phyloP scores from a whole-genome alignment of 441 rosid species.

The Omphalea diandra region DNA sequence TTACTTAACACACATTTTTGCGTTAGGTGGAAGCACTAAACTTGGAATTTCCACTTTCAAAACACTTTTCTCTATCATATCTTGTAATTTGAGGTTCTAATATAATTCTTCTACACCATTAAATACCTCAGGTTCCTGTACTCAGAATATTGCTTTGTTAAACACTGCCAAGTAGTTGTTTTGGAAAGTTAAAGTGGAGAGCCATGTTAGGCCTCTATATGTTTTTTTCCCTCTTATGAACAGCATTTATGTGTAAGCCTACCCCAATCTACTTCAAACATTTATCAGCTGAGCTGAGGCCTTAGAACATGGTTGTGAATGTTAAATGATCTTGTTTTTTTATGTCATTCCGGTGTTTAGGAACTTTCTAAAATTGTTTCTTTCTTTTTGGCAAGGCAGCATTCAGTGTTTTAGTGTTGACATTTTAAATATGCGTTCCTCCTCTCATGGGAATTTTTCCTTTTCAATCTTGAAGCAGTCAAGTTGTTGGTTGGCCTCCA shows the following conservation, averaged over 20 bases:
- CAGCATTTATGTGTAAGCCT: neutral
- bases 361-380: neutral
- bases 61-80: neutral
- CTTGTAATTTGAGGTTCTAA: neutral
- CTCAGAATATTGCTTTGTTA: neutral
- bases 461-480: constrained; percentile 44
- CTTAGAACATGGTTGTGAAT: neutral
- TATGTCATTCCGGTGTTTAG: neutral
- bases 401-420: neutral
- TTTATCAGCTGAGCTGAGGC: constrained; percentile 1
- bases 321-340: neutral
- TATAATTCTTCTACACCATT: neutral
- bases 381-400: neutral
- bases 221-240: neutral
- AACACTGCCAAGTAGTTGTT: neutral
- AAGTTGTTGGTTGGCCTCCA: constrained; percentile 98
- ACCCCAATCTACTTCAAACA: neutral
- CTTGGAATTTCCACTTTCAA: neutral
- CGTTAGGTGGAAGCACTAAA: neutral
- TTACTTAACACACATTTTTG: neutral
- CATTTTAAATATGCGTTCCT: neutral
- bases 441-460: neutral
- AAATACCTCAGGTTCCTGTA: neutral
- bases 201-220: neutral
- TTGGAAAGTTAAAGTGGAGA: neutral